Evolutionary conservation across 768 basidiomycete genomes (phyloP).

Genomic region (Lentinula edodes): DNA sequence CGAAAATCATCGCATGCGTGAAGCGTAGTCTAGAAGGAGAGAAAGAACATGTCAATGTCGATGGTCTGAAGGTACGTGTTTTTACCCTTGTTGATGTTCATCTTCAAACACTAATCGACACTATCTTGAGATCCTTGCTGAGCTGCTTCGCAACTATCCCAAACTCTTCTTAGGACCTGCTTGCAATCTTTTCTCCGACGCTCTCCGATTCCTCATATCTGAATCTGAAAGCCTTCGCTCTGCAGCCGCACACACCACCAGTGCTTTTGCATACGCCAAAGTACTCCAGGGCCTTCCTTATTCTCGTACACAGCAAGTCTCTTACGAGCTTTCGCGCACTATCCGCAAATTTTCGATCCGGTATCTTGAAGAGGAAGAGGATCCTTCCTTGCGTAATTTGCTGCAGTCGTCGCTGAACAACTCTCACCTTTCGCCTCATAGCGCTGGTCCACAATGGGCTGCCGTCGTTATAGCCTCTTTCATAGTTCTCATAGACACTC

Average conservation of each 20-base stretch:
- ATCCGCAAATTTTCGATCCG: constrained; percentile 22
- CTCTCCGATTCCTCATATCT: constrained; percentile 24
- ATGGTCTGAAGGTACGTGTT: constrained; percentile 24
- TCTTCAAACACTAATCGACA: neutral
- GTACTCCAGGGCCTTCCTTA: constrained; percentile 11
- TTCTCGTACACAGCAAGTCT: constrained; percentile 4
- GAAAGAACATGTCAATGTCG: constrained; percentile 12
- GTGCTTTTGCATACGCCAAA: constrained; percentile 46
- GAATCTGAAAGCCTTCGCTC: constrained; percentile 30
- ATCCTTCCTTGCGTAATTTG: constrained; percentile 17
- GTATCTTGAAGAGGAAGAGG: constrained; percentile 15
- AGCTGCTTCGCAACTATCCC: constrained; percentile 34
- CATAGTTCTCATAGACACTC: constrained; percentile 38
- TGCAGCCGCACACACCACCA: constrained; percentile 53
- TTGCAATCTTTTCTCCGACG: constrained; percentile 37
- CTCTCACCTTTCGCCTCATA: constrained; percentile 4
- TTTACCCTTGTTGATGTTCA: neutral
- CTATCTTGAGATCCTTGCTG: constrained; percentile 26
- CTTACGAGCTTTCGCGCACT: constrained; percentile 19
- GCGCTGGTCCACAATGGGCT: constrained; percentile 37
- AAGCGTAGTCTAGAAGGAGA: constrained; percentile 27
- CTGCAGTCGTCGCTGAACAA: neutral
- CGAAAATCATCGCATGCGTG: constrained; percentile 29
- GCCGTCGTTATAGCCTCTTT: constrained; percentile 38
- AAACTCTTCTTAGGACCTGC: constrained; percentile 44